phyloP scores from a whole-genome alignment of 441 rosid genomes.

The Euphorbia schlechtendalii region DNA sequence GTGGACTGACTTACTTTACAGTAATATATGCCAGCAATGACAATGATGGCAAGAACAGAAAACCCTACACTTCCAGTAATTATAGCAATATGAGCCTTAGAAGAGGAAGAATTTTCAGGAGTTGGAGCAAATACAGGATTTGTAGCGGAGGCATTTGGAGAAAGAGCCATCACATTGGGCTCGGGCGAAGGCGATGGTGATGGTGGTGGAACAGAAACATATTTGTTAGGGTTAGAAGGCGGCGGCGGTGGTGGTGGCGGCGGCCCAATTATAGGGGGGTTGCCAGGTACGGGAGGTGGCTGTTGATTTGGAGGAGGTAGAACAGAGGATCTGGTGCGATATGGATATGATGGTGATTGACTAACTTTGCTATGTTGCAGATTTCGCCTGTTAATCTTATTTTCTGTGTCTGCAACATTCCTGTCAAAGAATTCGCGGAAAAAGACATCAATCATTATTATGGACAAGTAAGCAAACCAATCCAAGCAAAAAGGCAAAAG shows the following conservation, averaged over 20 bases:
- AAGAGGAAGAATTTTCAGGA: conserved; percentile 18
- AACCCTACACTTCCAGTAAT: conserved; percentile 39
- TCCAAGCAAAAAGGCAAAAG: neutral
- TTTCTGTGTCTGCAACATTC: conserved; percentile 24
- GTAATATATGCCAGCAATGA: conserved; percentile 28
- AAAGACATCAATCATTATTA: neutral
- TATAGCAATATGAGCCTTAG: conserved; percentile 24
- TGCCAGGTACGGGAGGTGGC: too few species aligned
- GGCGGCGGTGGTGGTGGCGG: too few species aligned
- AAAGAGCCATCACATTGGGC: conserved; percentile 17
- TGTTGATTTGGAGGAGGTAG: too few species aligned
- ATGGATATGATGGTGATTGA: neutral
- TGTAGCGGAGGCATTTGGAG: conserved; percentile 5
- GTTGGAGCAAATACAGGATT: neutral
- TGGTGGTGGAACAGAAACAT: conserved; percentile 13
- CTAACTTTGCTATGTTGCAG: conserved; percentile 8
- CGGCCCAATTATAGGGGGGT: too few species aligned
- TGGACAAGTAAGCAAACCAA: too few species aligned
- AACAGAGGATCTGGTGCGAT: too few species aligned
- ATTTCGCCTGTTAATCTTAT: conserved; percentile 34
- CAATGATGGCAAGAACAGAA: conserved; percentile 35
- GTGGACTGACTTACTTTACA: conserved; percentile 48
- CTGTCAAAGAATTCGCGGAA: conserved; percentile 22
- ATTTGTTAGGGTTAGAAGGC: conserved; percentile 11
- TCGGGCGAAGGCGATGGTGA: conserved; percentile 14